These are phyloP conservation scores for Uncinocarpus reesii DNA, from an alignment of 2,329 filamentous ascomycete species.

Conservation along the genomic window DNA sequence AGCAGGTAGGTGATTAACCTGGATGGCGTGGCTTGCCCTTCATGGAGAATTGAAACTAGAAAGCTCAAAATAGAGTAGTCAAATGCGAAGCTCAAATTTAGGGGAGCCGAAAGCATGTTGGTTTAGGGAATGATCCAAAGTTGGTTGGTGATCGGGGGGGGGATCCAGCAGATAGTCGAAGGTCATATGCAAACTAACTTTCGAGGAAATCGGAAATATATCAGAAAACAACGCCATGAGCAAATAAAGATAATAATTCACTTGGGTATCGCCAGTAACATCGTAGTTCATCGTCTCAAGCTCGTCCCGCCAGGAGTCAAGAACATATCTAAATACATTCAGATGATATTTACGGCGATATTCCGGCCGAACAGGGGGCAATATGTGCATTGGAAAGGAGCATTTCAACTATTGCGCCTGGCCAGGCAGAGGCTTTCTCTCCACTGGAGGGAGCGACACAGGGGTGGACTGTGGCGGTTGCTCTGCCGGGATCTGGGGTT, in stretches of 20 bases:
- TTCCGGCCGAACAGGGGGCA: constrained; percentile 1
- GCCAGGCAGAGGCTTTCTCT: constrained; percentile 48
- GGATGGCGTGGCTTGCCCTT: no score
- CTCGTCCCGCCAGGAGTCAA: constrained; percentile 3
- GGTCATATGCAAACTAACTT: no score
- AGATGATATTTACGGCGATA: constrained; percentile 4
- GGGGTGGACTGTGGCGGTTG: constrained; percentile 32
- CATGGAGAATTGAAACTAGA: no score
- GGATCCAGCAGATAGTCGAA: no score
- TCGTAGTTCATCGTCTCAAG: constrained; percentile 10
- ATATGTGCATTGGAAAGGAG: not conserved
- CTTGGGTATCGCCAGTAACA: constrained; percentile 13
- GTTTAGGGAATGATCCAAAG: no score
- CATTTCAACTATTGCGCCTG: constrained; percentile 32
- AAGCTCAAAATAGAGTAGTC: no score
- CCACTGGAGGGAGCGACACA: constrained; percentile 37
- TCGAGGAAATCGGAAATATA: not conserved
- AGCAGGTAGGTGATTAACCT: no score
- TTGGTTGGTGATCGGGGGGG: no score
- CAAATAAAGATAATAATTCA: not conserved
- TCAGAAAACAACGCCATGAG: constrained; percentile 1
- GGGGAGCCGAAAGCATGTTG: no score
- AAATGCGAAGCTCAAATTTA: no score
- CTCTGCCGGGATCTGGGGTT: constrained; percentile 18
- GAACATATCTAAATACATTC: constrained; percentile 8